Evolutionary conservation across 192 early-diverging fungal species (phyloP).

Genomic region (Coemansia asiatica): DNA sequence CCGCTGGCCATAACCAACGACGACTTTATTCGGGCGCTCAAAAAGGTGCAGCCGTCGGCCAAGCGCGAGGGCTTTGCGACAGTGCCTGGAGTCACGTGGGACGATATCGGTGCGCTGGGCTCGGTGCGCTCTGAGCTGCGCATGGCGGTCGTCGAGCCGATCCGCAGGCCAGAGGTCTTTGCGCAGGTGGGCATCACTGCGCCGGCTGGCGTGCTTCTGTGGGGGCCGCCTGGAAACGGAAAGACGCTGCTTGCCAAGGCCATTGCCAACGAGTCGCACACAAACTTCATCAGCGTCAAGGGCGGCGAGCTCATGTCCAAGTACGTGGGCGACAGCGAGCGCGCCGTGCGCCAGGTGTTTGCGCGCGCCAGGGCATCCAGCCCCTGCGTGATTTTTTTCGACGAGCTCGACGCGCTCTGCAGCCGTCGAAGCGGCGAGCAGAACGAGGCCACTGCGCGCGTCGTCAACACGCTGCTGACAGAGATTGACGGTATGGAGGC

Average conservation of each 20-base stretch:
- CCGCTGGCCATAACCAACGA: slow-evolving; percentile 76
- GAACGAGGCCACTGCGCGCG: slow-evolving; percentile 85
- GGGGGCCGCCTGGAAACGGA: slow-evolving; percentile 98
- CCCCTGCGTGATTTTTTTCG: slow-evolving; percentile 98
- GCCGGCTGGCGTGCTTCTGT: slow-evolving; percentile 90
- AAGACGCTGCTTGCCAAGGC: slow-evolving; percentile 98
- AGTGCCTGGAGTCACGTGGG: slow-evolving; percentile 94
- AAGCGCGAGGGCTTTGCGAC: slow-evolving; percentile 99
- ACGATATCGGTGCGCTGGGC: slow-evolving; percentile 89
- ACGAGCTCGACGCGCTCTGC: slow-evolving; percentile 94
- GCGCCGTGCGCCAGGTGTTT: slow-evolving; percentile 94
- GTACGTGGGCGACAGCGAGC: slow-evolving; percentile 98
- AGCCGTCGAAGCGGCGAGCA: slow-evolving; percentile 84
- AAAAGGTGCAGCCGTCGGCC: slow-evolving; percentile 91
- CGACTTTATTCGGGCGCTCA: slow-evolving; percentile 84
- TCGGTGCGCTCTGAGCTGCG: slow-evolving; percentile 87
- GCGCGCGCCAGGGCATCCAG: slow-evolving; percentile 86
- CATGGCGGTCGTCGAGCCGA: slow-evolving; percentile 96
- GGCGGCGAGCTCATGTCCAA: slow-evolving; percentile 98
- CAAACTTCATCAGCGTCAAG: slow-evolving; percentile 98
- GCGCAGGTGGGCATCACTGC: slow-evolving; percentile 84
- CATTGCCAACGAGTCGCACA: slow-evolving; percentile 94
- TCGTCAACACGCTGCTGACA: slow-evolving; percentile 96
- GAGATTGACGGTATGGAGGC: slow-evolving; percentile 95
- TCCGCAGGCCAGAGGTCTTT: slow-evolving; percentile 87